phyloP scores from a whole-genome alignment of 352 stramenopile species.

The Phytophthora pinifolia region DNA sequence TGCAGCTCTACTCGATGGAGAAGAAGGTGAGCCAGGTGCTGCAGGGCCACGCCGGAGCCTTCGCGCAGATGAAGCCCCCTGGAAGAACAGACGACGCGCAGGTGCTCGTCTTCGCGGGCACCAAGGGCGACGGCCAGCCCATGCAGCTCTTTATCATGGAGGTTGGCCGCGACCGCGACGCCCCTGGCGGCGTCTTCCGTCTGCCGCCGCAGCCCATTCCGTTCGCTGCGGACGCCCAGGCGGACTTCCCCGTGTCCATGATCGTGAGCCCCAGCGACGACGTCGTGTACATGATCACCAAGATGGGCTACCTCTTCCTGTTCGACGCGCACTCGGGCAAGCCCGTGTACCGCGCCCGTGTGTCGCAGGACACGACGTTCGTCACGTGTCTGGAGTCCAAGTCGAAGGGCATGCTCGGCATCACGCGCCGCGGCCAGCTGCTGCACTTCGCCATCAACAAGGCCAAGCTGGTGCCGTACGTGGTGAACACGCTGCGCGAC shows the following conservation, averaged over 20 bases:
- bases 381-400: slow-evolving; percentile 91
- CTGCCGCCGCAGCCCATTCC: slow-evolving; percentile 94
- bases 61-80: slow-evolving; percentile 95
- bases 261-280: slow-evolving; percentile 91
- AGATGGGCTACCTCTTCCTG: slow-evolving; percentile 99
- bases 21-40: slow-evolving; percentile 99
- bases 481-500: slow-evolving; percentile 97
- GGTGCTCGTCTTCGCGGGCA: slow-evolving; percentile 85
- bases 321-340: slow-evolving; percentile 99
- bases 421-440: slow-evolving; percentile 97
- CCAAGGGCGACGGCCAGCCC: slow-evolving; percentile 72
- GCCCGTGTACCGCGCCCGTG: slow-evolving; percentile 97
- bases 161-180: slow-evolving; percentile 96
- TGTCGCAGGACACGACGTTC: slow-evolving; percentile 98
- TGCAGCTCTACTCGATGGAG: slow-evolving; percentile 98
- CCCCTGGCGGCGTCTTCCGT: slow-evolving; percentile 94
- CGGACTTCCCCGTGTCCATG: slow-evolving; percentile 99
- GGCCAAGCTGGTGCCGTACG: slow-evolving; percentile 97
- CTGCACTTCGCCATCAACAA: slow-evolving; percentile 98
- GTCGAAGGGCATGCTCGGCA: slow-evolving; percentile 97
- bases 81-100: slow-evolving; percentile 92
- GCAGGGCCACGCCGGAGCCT: slow-evolving; percentile 96
- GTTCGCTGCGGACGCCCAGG: slow-evolving; percentile 94
- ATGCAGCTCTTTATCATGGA: slow-evolving; percentile 98
- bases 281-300: slow-evolving; percentile 99